A percentile compares a stretch with the other conserved stretches of the same genome.
These are phyloP conservation scores for Tricholoma sp. DNA, from an alignment of 768 basidiomycete genomes.

Conservation along the genomic window DNA sequence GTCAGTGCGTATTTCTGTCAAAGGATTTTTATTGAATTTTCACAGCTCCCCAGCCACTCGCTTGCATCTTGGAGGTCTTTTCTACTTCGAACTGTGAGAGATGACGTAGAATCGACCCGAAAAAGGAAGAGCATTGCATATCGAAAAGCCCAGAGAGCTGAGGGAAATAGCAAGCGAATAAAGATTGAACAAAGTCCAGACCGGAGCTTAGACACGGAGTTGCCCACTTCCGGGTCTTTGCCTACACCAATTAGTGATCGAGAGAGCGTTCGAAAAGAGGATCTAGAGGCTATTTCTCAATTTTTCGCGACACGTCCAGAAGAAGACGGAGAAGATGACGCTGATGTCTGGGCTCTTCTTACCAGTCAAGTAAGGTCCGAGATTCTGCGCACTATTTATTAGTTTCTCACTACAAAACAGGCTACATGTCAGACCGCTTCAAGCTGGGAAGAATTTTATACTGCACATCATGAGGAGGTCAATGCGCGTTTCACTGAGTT, in stretches of 20 bases:
- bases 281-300: constrained; percentile 45
- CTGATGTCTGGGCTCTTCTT: constrained; percentile 48
- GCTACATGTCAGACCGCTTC: constrained; percentile 32
- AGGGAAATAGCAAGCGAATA: constrained; percentile 4
- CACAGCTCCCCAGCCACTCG: constrained; percentile 59
- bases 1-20: constrained; percentile 24
- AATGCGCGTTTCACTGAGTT: constrained; percentile 33
- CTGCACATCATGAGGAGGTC: constrained; percentile 35
- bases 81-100: constrained; percentile 24
- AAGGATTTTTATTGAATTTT: constrained; percentile 45
- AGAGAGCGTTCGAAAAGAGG: constrained; percentile 21
- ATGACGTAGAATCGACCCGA: constrained; percentile 40
- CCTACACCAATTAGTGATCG: not conserved
- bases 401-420: constrained; percentile 19
- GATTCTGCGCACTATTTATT: constrained; percentile 1
- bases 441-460: constrained; percentile 51
- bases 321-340: constrained; percentile 35
- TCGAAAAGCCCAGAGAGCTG: constrained; percentile 33
- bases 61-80: constrained; percentile 45
- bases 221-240: not conserved
- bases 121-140: constrained; percentile 47
- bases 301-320: constrained; percentile 46
- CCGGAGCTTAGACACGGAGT: not conserved
- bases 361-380: constrained; percentile 35
- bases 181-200: constrained; percentile 10